Conservation (phyloP, 1,284 basidiomycete species). For the Tylopilus orsonianus region DNA sequence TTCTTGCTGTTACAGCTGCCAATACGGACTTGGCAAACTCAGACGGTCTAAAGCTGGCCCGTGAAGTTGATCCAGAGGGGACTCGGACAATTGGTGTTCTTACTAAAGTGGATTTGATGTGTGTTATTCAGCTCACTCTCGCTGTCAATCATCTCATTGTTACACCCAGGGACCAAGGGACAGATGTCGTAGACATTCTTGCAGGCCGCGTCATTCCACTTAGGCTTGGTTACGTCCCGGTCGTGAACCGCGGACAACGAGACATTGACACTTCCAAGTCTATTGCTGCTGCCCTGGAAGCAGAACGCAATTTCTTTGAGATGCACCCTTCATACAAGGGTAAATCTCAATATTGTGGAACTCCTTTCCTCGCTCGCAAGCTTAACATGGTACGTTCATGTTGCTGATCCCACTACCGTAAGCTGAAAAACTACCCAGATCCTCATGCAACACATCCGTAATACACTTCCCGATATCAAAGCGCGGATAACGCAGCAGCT, state of each 20-base stretch:
- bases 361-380: conserved; percentile 95
- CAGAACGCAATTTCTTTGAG: conserved; percentile 92
- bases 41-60: conserved; percentile 93
- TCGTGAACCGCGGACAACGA: conserved; percentile 95
- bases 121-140: conserved; percentile 33
- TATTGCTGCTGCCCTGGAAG: conserved; percentile 83
- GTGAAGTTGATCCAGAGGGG: conserved; percentile 96
- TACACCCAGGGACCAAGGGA: conserved; percentile 81
- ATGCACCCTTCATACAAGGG: conserved; percentile 89
- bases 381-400: conserved; percentile 78
- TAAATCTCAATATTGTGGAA: conserved; percentile 96
- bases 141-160: conserved; percentile 12
- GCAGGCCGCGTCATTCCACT: conserved; percentile 96
- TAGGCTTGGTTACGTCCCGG: conserved; percentile 94
- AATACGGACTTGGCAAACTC: conserved; percentile 99
- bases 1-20: conserved; percentile 94
- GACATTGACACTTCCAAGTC: conserved; percentile 91
- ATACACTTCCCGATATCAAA: conserved; percentile 97
- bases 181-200: conserved; percentile 97
- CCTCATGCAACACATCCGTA: conserved; percentile 97
- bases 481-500: conserved; percentile 86
- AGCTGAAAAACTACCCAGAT: conserved; percentile 53
- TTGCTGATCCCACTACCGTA: background rate
- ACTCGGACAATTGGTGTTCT: conserved; percentile 95
- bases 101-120: conserved; percentile 98